Evolutionary conservation across 192 early-diverging fungal genomes (phyloP).

Genomic region (Dimargaris verticillata): DNA sequence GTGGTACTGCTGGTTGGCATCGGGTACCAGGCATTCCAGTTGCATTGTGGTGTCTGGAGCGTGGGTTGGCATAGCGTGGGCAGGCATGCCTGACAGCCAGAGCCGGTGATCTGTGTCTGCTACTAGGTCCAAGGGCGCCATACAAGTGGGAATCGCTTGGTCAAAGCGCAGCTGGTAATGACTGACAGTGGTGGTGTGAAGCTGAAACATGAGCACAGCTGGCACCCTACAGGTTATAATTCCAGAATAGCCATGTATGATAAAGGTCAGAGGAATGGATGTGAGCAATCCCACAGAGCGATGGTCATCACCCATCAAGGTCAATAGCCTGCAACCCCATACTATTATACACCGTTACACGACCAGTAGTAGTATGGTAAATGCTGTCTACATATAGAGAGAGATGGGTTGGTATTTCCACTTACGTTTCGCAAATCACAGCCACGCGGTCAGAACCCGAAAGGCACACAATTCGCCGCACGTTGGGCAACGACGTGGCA

Average conservation of each 20-base stretch:
- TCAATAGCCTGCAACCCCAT: too few species aligned
- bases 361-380: too few species aligned
- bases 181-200: neutral
- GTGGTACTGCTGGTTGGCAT: neutral
- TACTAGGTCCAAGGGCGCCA: constrained; percentile 3
- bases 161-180: neutral
- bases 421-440: constrained; percentile 10
- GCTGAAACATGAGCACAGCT: neutral
- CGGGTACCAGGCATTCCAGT: constrained; percentile 2
- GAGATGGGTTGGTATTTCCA: neutral
- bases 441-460: neutral
- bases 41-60: too few species aligned
- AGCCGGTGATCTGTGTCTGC: neutral
- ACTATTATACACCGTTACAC: too few species aligned
- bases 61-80: too few species aligned
- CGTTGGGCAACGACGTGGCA: too few species aligned
- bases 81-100: constrained; percentile 1
- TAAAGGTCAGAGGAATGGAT: too few species aligned
- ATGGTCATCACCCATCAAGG: too few species aligned
- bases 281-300: too few species aligned
- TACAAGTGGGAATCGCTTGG: neutral
- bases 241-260: too few species aligned
- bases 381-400: too few species aligned
- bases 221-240: neutral
- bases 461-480: too few species aligned